phyloP scores from a whole-genome alignment of 2,329 filamentous ascomycete genomes.

The Aspergillus tubingensis region DNA sequence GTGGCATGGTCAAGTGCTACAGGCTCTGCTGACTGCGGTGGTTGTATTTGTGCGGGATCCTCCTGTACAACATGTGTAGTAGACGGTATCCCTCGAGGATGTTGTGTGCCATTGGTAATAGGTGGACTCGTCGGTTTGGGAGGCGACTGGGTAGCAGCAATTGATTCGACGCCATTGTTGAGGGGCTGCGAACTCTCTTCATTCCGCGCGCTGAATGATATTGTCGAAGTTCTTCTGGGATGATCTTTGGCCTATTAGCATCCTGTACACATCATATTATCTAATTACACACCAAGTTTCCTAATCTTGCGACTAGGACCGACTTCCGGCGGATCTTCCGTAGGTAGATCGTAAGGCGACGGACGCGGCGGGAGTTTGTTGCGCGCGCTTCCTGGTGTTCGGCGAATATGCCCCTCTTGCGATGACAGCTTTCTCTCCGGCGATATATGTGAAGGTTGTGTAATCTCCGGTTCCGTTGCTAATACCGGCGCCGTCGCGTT shows the following conservation, averaged over 20 bases:
- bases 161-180: conserved; percentile 10
- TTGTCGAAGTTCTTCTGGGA: background rate
- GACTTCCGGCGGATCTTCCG: conserved; percentile 31
- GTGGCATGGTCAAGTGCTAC: background rate
- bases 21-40: background rate
- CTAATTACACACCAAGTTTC: conserved; percentile 32
- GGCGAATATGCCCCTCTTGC: conserved; percentile 14
- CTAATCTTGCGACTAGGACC: conserved; percentile 35
- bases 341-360: conserved; percentile 41
- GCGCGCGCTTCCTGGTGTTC: conserved; percentile 36
- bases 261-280: background rate
- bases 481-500: conserved; percentile 5
- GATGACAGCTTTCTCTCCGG: conserved; percentile 21
- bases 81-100: background rate
- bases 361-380: conserved; percentile 33
- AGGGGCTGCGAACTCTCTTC: conserved; percentile 1
- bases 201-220: background rate
- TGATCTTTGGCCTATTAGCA: conserved; percentile 4
- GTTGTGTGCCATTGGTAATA: background rate
- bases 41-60: background rate
- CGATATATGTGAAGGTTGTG: conserved; percentile 13
- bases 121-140: conserved; percentile 1
- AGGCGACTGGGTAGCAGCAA: background rate
- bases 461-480: conserved; percentile 14
- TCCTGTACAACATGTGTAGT: background rate